Conservation (phyloP, 495 filamentous ascomycete species). For the Aspergillus olivimuriae region DNA sequence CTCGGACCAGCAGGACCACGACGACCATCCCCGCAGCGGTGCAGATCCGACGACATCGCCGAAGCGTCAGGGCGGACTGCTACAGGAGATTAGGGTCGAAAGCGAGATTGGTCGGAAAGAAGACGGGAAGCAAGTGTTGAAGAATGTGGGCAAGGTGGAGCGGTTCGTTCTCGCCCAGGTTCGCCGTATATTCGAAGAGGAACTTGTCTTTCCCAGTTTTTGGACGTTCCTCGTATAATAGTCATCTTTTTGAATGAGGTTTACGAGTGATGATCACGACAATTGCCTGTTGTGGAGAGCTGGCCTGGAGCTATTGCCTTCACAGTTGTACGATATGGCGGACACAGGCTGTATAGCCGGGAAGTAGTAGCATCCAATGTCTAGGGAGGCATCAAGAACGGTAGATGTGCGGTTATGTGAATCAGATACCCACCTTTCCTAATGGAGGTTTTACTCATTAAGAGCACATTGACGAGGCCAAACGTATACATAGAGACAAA, state of each 20-base stretch:
- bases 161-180: constrained; percentile 96
- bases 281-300: neutral
- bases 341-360: too few species aligned
- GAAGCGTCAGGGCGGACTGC: constrained; percentile 60
- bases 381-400: too few species aligned
- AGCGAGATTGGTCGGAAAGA: constrained; percentile 93
- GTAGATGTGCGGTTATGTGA: too few species aligned
- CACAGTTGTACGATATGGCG: too few species aligned
- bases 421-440: too few species aligned
- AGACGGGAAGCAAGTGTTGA: constrained; percentile 85
- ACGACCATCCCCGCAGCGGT: constrained; percentile 8
- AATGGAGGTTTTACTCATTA: too few species aligned
- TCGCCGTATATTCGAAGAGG: constrained; percentile 93
- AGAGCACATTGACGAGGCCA: too few species aligned
- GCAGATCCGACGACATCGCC: constrained; percentile 15
- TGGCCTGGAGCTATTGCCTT: too few species aligned
- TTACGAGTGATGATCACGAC: neutral
- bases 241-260: neutral
- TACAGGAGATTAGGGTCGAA: constrained; percentile 91
- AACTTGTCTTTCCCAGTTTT: constrained; percentile 96
- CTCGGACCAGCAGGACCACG: constrained; percentile 40
- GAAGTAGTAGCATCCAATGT: too few species aligned
- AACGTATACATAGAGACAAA: too few species aligned
- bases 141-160: constrained; percentile 98
- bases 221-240: constrained; percentile 91